Evolutionary conservation across 768 basidiomycete genomes (phyloP).

Genomic region (Termitomyces sp.): DNA sequence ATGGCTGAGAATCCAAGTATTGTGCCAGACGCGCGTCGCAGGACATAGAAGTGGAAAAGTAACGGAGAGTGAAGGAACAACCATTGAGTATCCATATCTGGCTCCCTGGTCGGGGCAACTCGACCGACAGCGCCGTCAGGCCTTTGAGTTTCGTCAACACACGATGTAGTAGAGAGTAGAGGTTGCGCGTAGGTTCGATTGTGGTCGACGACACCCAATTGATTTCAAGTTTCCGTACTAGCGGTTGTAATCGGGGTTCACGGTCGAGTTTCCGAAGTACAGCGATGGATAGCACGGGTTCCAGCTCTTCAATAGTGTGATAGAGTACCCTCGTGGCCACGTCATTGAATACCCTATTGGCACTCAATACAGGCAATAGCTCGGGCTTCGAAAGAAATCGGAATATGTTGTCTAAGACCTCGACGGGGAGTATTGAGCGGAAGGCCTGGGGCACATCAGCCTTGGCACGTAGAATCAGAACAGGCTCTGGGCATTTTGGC

Average conservation of each 20-base stretch:
- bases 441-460: background rate
- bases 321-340: slow-evolving; percentile 26
- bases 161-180: slow-evolving; percentile 44
- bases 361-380: slow-evolving; percentile 17
- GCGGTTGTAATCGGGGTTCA: slow-evolving; percentile 28
- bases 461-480: background rate
- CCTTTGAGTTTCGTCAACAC: slow-evolving; percentile 33
- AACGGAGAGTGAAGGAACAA: slow-evolving; percentile 38
- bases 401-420: slow-evolving; percentile 27
- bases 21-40: slow-evolving; percentile 40
- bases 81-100: slow-evolving; percentile 46
- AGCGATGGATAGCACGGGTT: slow-evolving; percentile 23
- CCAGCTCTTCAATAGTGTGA: slow-evolving; percentile 27
- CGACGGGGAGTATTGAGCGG: slow-evolving; percentile 24
- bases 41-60: slow-evolving; percentile 53
- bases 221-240: slow-evolving; percentile 45
- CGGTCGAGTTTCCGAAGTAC: slow-evolving; percentile 37
- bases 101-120: slow-evolving; percentile 37
- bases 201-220: slow-evolving; percentile 24
- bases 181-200: slow-evolving; percentile 35
- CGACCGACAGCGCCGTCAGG: slow-evolving; percentile 42
- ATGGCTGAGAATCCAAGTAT: slow-evolving; percentile 47
- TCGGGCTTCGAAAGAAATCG: slow-evolving; percentile 15
- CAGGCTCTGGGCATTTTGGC: background rate
- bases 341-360: slow-evolving; percentile 23